Base-by-base conservation (phyloP, 1,139 yeast species). In the Hanseniaspora uvarum region DNA sequence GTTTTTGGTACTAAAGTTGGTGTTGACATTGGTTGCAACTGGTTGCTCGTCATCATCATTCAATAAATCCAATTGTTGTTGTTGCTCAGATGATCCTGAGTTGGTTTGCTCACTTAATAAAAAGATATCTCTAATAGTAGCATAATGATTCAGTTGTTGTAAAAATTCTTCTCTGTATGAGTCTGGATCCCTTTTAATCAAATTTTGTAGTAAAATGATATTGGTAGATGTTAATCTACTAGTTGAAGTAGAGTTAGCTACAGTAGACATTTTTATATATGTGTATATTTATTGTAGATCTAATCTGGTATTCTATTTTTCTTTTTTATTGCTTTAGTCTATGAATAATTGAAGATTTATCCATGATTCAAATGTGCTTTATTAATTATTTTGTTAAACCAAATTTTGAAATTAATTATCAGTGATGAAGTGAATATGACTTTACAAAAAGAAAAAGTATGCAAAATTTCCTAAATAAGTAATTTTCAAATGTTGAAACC, bases 121-220 rank as follows among this genome's bases (percentile, higher is more conserved):
- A 63, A 86, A 87, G 58, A 94, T 83, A 65, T 89, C 96, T 66
- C 95, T 73, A 56, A 88, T 72, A 1, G 97, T 85, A 66, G 85
- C 88, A 68, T 92, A 92, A 67, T 94, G 98, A 54, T 92, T 78
- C 67, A 83, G 87, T 66, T 94, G 98, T 62, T 88, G 94, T 50
- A 83, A 67, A 68, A 92, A 92, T 68, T 92, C 99, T 68, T 94
- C 98, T 59, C 80, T 80, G 68, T 92, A 94, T 0, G 97, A 87
- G 57, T 79, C 84, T 3, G 98, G 97, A 65, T 92, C 98, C 62
- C 96, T 76, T 64, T 89, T 83, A 12, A 92, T 95, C 57, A 92
- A 77, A 66, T 94, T 92, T 70, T 94, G 98, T 59, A 92, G 72
- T 58, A 89, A 72, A 50, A 94, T 89, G 64, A 92, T 86, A 69